These are phyloP conservation scores for Entomophthora muscae DNA, from an alignment of 371 early-diverging fungal genomes.

Conservation along the genomic window DNA sequence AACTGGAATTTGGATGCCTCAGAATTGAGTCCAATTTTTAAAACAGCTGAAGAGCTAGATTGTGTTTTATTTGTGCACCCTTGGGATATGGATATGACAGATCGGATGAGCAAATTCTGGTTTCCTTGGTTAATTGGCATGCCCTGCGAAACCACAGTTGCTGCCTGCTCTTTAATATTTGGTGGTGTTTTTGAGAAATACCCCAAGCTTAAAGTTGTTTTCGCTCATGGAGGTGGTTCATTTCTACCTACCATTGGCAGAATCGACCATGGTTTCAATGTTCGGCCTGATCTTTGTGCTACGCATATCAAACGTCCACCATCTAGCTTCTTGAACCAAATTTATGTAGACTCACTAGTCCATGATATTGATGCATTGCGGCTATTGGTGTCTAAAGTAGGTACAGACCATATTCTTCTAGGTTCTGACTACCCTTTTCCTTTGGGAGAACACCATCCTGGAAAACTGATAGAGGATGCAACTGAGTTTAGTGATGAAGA, in stretches of 20 bases:
- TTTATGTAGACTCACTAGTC: slow-evolving; percentile 47
- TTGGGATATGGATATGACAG: slow-evolving; percentile 47
- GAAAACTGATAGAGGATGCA: slow-evolving; percentile 31
- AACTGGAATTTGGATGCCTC: slow-evolving; percentile 55
- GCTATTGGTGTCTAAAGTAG: slow-evolving; percentile 41
- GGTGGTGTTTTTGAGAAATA: slow-evolving; percentile 47
- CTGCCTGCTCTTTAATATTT: slow-evolving; percentile 42
- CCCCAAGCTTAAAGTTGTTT: slow-evolving; percentile 37
- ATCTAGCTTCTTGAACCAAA: slow-evolving; percentile 27
- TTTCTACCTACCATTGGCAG: slow-evolving; percentile 45
- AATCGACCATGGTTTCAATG: slow-evolving; percentile 45
- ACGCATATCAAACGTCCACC: slow-evolving; percentile 28
- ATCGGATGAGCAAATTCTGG: slow-evolving; percentile 50
- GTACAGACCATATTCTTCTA: slow-evolving; percentile 35
- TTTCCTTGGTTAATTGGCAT: slow-evolving; percentile 57
- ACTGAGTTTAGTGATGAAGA: slow-evolving; percentile 29
- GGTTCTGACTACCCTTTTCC: slow-evolving; percentile 59
- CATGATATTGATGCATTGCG: slow-evolving; percentile 46
- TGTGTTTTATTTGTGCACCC: slow-evolving; percentile 48
- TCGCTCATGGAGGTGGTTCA: slow-evolving; percentile 56
- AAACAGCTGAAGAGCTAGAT: slow-evolving; percentile 42
- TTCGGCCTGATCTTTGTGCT: slow-evolving; percentile 45
- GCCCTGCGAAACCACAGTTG: slow-evolving; percentile 51
- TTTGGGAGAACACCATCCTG: slow-evolving; percentile 47
- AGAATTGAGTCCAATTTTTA: slow-evolving; percentile 42